These are phyloP conservation scores for Allantophomopsis cytisporea DNA, from an alignment of 2,329 filamentous ascomycete species.

Conservation along the genomic window DNA sequence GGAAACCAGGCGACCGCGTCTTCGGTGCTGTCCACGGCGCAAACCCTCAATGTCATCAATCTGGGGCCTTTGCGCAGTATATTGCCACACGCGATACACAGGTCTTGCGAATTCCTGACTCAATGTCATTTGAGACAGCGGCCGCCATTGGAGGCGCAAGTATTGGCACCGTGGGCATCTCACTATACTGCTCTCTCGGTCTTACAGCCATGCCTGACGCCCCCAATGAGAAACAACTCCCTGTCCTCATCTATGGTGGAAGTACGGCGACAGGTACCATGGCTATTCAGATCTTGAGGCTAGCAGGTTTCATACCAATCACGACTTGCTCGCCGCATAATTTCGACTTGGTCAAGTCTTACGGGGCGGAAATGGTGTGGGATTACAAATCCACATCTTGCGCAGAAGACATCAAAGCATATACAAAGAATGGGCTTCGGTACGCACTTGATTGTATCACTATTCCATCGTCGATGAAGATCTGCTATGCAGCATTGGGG, in stretches of 20 bases:
- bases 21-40: conserved; percentile 1
- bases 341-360: conserved; percentile 28
- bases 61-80: conserved; percentile 19
- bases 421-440: conserved; percentile 26
- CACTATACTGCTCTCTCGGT: conserved; percentile 9
- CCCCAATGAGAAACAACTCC: conserved; percentile 4
- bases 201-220: conserved; percentile 8
- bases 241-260: conserved; percentile 29
- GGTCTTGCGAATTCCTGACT: conserved; percentile 12
- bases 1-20: conserved; percentile 17
- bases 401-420: conserved; percentile 29
- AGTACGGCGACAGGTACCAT: conserved; percentile 25
- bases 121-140: conserved; percentile 11
- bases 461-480: conserved; percentile 16
- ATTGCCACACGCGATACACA: conserved; percentile 9
- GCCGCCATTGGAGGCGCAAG: conserved; percentile 9
- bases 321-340: conserved; percentile 32
- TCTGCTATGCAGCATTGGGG: conserved; percentile 25
- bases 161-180: conserved; percentile 6
- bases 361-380: conserved; percentile 33
- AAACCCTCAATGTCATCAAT: conserved; percentile 1
- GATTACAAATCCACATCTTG: conserved; percentile 32
- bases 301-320: conserved; percentile 15
- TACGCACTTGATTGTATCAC: conserved; percentile 34
- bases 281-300: conserved; percentile 25